Base-by-base conservation (phyloP, 2,329 filamentous ascomycete genomes). In the Ramularia endophylla region DNA sequence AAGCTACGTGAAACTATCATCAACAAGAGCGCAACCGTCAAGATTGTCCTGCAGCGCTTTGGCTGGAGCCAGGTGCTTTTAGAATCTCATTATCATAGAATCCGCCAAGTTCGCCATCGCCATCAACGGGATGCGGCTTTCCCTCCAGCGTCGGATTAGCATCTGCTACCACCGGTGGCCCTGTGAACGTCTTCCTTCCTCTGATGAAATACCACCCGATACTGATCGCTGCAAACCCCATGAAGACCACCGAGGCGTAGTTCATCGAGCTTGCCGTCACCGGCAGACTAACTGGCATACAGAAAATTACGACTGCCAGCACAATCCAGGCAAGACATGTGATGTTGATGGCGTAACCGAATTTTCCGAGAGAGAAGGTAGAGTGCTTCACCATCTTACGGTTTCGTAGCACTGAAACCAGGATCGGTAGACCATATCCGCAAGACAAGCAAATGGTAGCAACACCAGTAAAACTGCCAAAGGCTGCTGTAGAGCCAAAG, bases 401-500 rank as follows among this genome's bases (percentile, higher is more conserved):
- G 8, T 80, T 73, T 12, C 81, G 76, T 1, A 87, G 53, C 3
- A 89, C 65, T 8, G 74, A 83, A 43, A 89, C 80, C 8, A 87
- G 65, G 40, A 89, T 86, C 0, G 85, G 85, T 12, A 87, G 72
- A 11, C 81, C 83, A 60, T 89, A 89, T 0, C 82, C 86, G 3
- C 80, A 79, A 0, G 79, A 83, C 0, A 89, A 74, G 50, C 83
- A 87, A 58, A 89, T 87, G 4, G 84, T 88, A 1, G 84, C 85
- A 1, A 87, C 83, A 19, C 84, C 83, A 0, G 84, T 88, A 63
- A 89, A 88, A 8, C 79, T 81, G 68, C 83, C 84, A 68, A 89
- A 89, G 0, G 85, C 85, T 0, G 83, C 82, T 0, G 77, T 75
- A 1, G 80, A 85, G 8, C 85, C 85, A 50, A 89, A 87, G 66